phyloP scores from a whole-genome alignment of 2,329 filamentous ascomycete genomes.

The Hymenoscyphus infarciens region DNA sequence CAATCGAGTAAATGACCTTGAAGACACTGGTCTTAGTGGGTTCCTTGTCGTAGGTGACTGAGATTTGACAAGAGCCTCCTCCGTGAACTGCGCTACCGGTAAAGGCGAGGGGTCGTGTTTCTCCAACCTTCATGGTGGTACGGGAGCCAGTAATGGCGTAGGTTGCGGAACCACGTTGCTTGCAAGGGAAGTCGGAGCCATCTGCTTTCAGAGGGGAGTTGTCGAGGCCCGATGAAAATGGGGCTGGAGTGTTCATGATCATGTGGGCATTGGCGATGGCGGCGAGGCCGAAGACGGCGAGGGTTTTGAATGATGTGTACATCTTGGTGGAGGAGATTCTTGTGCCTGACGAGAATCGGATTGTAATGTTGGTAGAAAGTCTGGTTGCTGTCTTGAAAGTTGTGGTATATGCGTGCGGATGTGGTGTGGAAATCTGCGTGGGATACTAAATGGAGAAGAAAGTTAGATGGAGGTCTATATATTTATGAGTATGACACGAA shows the following conservation, averaged over 20 bases:
- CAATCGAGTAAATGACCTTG: slow-evolving; percentile 86
- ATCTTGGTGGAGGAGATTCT: slow-evolving; percentile 36
- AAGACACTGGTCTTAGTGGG: slow-evolving; percentile 66
- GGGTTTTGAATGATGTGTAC: slow-evolving; percentile 49
- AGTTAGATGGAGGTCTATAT: background rate
- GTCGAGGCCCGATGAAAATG: slow-evolving; percentile 51
- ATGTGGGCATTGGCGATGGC: slow-evolving; percentile 70
- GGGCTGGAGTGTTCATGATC: slow-evolving; percentile 64
- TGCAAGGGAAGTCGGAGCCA: slow-evolving; percentile 80
- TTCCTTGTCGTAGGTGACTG: slow-evolving; percentile 72
- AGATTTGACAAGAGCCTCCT: slow-evolving; percentile 88
- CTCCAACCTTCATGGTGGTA: slow-evolving; percentile 64
- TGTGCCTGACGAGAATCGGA: slow-evolving; percentile 27
- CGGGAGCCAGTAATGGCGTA: slow-evolving; percentile 44
- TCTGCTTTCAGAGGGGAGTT: slow-evolving; percentile 61
- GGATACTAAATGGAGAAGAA: slow-evolving; percentile 1
- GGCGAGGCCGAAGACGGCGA: slow-evolving; percentile 54
- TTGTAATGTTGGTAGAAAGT: background rate
- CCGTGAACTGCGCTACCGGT: slow-evolving; percentile 75
- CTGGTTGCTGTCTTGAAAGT: background rate
- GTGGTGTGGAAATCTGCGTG: background rate
- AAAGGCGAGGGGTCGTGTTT: slow-evolving; percentile 59
- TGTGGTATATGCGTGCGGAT: background rate
- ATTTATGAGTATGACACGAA: background rate
- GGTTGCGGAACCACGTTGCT: slow-evolving; percentile 48